Evolutionary conservation across 345 rosid species (phyloP), one percentile per base, ranked within the genome.

Genomic region (Eucalyptus urophylla): DNA sequence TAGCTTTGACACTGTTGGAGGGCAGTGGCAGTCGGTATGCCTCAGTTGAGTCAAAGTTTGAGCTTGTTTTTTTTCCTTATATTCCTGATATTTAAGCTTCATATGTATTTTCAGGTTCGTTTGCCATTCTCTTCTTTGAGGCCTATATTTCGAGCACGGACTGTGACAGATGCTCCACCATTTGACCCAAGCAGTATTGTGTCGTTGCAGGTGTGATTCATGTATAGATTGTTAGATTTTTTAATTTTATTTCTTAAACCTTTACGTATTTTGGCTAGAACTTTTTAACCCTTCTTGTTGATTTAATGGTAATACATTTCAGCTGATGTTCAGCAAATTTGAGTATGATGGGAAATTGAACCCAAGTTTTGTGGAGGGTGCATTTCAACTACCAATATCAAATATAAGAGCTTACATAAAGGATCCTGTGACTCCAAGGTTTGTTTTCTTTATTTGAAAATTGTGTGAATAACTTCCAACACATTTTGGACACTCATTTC

Each of bases 271-370:
- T 53, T 60, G 58, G 22, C 44, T 40, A 76, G 14, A 76, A 76
- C 29, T 54, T 89, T 87, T 47, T 67, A 40, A 85, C 40, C 44
- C 58, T 86, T 27, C 54, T 53, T 40, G 5, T 90, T 94, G 65
- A 56, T 86, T 47, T 89, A 24, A 49, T 72, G 83, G 47, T 21
- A 40, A 76, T 37, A 76, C 83, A 40, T 76, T 76, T 76, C 98
- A 97, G 99, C 97, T 97, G 86, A 96, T 97, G 99, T 95, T 96
- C 95, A 97, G 99, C 95, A 97, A 97, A 92, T 97, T 97, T 80
- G 99, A 97, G 93, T 97, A 94, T 89, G 99, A 97, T 49, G 99
- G 99, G 88, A 95, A 94, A 93, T 92, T 97, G 91, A 97, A 97
- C 91, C 99, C 98, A 58, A 93, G 96, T 87, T 97, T 97, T 89